These are phyloP conservation scores for Puccinia polysora DNA, from an alignment of 1,284 basidiomycete species.

Conservation along the genomic window DNA sequence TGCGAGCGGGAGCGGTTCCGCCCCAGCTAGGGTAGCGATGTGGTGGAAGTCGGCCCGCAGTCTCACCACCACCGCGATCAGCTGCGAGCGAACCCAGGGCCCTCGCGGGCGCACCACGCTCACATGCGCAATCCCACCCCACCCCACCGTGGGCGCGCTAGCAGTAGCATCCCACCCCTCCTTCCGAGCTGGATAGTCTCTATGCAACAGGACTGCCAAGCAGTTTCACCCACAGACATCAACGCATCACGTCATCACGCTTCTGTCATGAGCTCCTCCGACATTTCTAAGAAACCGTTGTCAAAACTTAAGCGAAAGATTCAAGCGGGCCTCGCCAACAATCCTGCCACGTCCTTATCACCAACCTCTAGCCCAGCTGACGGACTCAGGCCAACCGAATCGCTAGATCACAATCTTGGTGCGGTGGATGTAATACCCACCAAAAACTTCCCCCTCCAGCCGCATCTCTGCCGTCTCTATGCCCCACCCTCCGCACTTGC, in stretches of 20 bases:
- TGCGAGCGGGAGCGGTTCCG: too few relatives aligned
- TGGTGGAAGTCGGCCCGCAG: too few relatives aligned
- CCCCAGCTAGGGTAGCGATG: too few relatives aligned
- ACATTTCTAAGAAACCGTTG: constrained; percentile 3
- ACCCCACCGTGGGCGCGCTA: too few relatives aligned
- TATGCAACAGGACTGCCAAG: not conserved
- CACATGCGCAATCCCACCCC: too few relatives aligned
- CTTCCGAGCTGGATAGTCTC: too few relatives aligned
- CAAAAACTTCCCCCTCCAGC: constrained; percentile 1
- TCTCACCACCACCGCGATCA: too few relatives aligned
- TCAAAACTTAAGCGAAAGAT: constrained; percentile 16
- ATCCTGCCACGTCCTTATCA: not conserved
- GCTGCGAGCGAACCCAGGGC: too few relatives aligned
- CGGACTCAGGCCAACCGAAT: not conserved
- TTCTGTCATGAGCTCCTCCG: not conserved
- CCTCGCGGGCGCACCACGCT: too few relatives aligned
- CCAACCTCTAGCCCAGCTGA: not conserved
- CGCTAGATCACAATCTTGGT: too few relatives aligned
- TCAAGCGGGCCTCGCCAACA: constrained; percentile 4
- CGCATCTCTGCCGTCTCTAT: not conserved
- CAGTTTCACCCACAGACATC: not conserved
- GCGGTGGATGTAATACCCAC: not conserved
- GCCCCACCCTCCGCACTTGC: constrained; percentile 1
- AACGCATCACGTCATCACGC: not conserved
- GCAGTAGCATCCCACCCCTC: too few relatives aligned